Evolutionary conservation across 805 yeast species (phyloP), one percentile per base, ranked within the genome.

Genomic region (Schwanniomyces yamadae): DNA sequence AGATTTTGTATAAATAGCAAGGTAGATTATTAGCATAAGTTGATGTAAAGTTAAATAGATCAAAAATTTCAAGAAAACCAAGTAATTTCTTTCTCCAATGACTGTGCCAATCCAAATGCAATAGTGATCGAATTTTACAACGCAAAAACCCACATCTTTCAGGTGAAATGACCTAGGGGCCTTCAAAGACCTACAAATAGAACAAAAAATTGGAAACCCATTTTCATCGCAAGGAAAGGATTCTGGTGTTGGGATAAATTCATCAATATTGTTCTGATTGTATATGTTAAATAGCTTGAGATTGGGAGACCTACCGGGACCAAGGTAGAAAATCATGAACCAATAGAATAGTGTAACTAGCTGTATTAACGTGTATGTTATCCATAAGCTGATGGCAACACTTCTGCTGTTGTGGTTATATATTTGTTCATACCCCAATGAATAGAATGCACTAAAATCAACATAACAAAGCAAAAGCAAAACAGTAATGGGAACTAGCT

Each of bases 131-230:
- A 85, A 83, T 39, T 73, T 69, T 0, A 85, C 78, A 0, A 89
- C 78, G 52, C 95, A 87, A 16, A 58, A 51, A 2, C 69, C 71
- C 34, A 62, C 34, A 32, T 73, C 67, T 3, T 74, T 66, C 25
- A 89, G 81, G 52, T 86, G 96, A 46, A 79, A 91, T 0, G 84
- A 57, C 34, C 96, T 66, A 17, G 77, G 73, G 1, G 81, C 69
- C 50, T 85, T 87, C 20, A 85, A 57, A 4, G 82, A 71, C 31
- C 74, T 65, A 53, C 96, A 86, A 8, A 61, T 56, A 1, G 82
- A 59, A 51, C 96, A 88, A 80, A 85, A 90, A 18, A 66, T 64
- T 0, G 96, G 95, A 44, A 72, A 77, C 0, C 98, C 97, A 38
- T 74, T 69, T 7, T 61, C 63, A 54, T 84, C 89, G 54, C 95